These are phyloP conservation scores for Aurinia saxatilis DNA, from an alignment of 345 rosid genomes.

Conservation along the genomic window DNA sequence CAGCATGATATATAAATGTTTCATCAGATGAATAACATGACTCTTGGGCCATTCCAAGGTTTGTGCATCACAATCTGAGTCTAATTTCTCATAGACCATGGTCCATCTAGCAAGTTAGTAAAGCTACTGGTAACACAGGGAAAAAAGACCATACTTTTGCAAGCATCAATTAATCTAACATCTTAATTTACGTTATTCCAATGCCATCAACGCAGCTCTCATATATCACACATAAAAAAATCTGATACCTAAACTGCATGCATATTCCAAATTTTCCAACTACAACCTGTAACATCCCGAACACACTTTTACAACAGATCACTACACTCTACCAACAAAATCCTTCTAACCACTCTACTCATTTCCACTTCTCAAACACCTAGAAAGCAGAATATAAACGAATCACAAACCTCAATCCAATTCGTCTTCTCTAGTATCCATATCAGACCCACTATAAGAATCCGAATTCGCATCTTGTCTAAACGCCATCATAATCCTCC, in stretches of 20 bases:
- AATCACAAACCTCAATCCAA: constrained; percentile 42
- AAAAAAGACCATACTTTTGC: not conserved
- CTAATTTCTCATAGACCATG: not conserved
- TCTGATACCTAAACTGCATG: not conserved
- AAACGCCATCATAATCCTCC: constrained; percentile 50
- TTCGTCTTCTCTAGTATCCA: constrained; percentile 47
- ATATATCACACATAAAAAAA: not conserved
- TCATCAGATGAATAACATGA: not conserved
- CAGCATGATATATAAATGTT: not conserved
- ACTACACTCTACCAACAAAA: not conserved
- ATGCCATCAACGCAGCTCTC: not conserved
- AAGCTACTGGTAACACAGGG: not conserved
- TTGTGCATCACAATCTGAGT: not conserved
- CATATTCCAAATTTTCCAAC: not conserved
- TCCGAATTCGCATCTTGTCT: constrained; percentile 12
- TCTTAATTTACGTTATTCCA: not conserved
- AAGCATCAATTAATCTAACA: not conserved
- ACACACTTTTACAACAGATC: not conserved
- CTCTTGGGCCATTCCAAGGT: not conserved
- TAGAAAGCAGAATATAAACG: not conserved
- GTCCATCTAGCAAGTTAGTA: not conserved
- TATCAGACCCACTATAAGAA: constrained; percentile 32
- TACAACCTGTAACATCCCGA: not conserved
- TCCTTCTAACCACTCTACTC: not conserved
- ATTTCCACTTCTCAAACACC: not conserved